Evolutionary conservation across 306 rosid genomes (phyloP), one percentile per base, ranked within the genome.

Genomic region (Prunus armeniaca): DNA sequence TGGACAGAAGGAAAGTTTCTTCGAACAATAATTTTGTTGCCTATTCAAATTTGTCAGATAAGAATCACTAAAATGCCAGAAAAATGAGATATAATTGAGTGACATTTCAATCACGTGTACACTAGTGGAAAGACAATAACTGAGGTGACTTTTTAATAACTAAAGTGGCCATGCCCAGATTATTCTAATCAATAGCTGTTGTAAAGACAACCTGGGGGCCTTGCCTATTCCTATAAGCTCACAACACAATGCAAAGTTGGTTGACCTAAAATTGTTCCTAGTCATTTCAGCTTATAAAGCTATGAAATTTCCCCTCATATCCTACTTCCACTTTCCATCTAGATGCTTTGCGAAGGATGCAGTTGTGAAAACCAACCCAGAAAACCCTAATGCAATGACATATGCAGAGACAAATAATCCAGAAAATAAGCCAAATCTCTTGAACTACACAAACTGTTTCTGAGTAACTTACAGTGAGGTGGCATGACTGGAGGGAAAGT

Each of bases 401-500:
- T 2, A 49, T 13, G 49, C 63, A 65, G 18, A 51, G 66, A 71
- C 14, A 63, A 52, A 41, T 3, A 5, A 68, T 46, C 47, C 58
- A 55, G 19, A 14, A 65, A 78, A 73, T n/a, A 66, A 46, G 60
- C 13, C 54, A 69, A 67, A 64, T 67, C 51, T 25, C 12, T 65
- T 65, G 50, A 66, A 73, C 18, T 62, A 79, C 6, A 14, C 38
- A 49, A 45, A 41, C 46, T 32, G 63, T 27, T 24, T 76, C 38
- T 14, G 52, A 72, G 67, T 79, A 78, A 88, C 97, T 89, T 85
- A 94, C 98, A 90, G 24, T 87, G 91, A 78, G 83, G 84, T 61
- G 88, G 81, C 82, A 90, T 77, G 78, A 81, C 93, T 12, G 93
- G 91, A 3, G 90, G 96, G 78, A 90, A 87, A 69, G 97, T 69